These are phyloP conservation scores for Pseudozyma sp. DNA, from an alignment of 1,284 basidiomycete genomes.

Conservation along the genomic window DNA sequence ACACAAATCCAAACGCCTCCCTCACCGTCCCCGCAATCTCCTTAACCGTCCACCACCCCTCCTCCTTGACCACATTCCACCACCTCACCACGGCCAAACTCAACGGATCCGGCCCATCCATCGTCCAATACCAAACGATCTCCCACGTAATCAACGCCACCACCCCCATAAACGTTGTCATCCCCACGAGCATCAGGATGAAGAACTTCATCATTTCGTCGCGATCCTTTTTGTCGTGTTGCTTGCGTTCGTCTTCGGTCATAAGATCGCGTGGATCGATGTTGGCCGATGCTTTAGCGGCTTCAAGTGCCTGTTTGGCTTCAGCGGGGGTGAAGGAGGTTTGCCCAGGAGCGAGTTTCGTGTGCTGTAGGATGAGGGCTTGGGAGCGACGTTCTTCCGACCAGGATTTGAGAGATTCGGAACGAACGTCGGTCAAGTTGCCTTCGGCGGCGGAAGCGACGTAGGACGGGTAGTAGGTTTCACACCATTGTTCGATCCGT, in stretches of 20 bases:
- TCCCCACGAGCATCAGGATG: slow-evolving; percentile 42
- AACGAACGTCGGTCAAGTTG: slow-evolving; percentile 45
- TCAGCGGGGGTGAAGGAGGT: slow-evolving; percentile 5
- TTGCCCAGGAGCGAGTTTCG: slow-evolving; percentile 12
- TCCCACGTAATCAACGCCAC: slow-evolving; percentile 56
- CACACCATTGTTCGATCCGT: slow-evolving; percentile 66
- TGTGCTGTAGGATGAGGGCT: slow-evolving; percentile 25
- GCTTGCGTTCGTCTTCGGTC: slow-evolving; percentile 37
- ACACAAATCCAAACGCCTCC: slow-evolving; percentile 21
- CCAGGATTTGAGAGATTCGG: slow-evolving; percentile 48
- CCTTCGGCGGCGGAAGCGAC: slow-evolving; percentile 34
- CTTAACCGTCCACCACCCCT: slow-evolving; percentile 13
- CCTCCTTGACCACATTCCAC: slow-evolving; percentile 5
- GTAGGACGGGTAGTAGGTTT: slow-evolving; percentile 64
- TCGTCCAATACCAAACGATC: slow-evolving; percentile 54
- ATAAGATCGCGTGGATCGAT: slow-evolving; percentile 36
- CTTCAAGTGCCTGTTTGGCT: slow-evolving; percentile 11
- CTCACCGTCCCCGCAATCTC: slow-evolving; percentile 22
- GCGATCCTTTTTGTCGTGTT: slow-evolving; percentile 37
- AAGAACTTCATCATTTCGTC: slow-evolving; percentile 57
- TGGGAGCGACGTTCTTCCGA: slow-evolving; percentile 25
- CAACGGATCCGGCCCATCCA: slow-evolving; percentile 57
- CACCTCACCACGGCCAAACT: neutral
- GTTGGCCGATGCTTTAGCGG: slow-evolving; percentile 1
- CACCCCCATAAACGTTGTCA: slow-evolving; percentile 47